Base-by-base conservation (phyloP, 1,139 yeast species). In the Yamadazyma trypodendri region DNA sequence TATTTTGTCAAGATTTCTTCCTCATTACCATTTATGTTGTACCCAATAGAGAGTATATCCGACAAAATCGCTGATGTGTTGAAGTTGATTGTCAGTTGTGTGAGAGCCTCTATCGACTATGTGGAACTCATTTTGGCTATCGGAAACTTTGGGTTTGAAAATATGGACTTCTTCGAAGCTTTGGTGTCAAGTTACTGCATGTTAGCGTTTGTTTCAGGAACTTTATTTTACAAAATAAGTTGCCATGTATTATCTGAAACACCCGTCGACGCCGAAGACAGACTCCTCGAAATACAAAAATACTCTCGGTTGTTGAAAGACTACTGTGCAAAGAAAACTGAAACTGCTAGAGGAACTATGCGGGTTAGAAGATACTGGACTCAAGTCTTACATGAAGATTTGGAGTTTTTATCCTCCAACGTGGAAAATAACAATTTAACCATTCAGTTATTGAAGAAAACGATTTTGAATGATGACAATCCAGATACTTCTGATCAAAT, bases 311-410 rank as follows among this genome's bases (percentile, higher is more conserved):
- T 18, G 2, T 21, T 43, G 9, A 9, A 15, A 9, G 12, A 4
- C 3, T 14, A 14, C 15, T 41, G 41, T 25, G 38, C 30, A 14
- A n/a, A 25, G 21, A 29, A 25, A 28, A 24, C 35, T 3, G 36
- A 22, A 3, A 28, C 20, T 2, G 30, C 45, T 2, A 41, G 44
- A 18, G 48, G 48, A 2, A 45, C 48, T 10, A 24, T 35, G 25
- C 39, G 48, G 29, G 34, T 45, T 6, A 35, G 42, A 12, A 27
- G 42, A 14, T 41, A 34, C 30, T 45, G 48, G 48, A 34, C 39
- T 6, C 42, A 45, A 22, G 34, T 40, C 4, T 35, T 45, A 20
- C 28, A 34, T 27, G 42, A 43, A 34, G 48, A 45, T 28, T 16
- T 27, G 18, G 29, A 15, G n/a, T 27, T 27, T 11, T 13, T 27